phyloP scores from a whole-genome alignment of 352 stramenopile species.

The Phytophthora idaei region DNA sequence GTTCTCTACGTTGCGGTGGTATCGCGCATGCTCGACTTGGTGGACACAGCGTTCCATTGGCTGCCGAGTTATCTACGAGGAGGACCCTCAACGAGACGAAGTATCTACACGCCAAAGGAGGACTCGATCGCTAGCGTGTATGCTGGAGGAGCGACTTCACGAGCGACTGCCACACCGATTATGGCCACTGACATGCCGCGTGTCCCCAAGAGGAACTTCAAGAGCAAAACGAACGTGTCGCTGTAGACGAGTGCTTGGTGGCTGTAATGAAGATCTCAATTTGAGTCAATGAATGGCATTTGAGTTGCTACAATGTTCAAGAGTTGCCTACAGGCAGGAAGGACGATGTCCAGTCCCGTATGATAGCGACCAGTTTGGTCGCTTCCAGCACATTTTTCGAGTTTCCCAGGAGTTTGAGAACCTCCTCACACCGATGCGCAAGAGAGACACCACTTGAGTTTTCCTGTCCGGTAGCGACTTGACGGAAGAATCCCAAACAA shows the following conservation, averaged over 20 bases:
- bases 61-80: constrained; percentile 19
- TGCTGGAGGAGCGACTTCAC: constrained; percentile 10
- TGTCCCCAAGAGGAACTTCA: not conserved
- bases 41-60: constrained; percentile 11
- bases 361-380: constrained; percentile 45
- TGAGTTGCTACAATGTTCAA: not conserved
- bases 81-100: constrained; percentile 7
- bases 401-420: constrained; percentile 51
- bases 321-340: constrained; percentile 7
- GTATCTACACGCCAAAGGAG: constrained; percentile 31
- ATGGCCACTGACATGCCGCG: not conserved
- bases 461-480: constrained; percentile 49
- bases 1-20: constrained; percentile 33
- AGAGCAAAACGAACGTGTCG: constrained; percentile 10
- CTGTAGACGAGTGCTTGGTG: constrained; percentile 1
- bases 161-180: constrained; percentile 2
- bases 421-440: constrained; percentile 45
- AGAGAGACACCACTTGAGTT: constrained; percentile 7
- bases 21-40: constrained; percentile 18
- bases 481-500: constrained; percentile 68
- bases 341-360: constrained; percentile 46
- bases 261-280: not conserved
- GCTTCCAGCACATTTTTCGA: constrained; percentile 67
- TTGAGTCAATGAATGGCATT: constrained; percentile 1
- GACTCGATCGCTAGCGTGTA: constrained; percentile 9